These are phyloP conservation scores for Cutaneotrichosporon mucoides DNA, from an alignment of 1,284 basidiomycete species.

Conservation along the genomic window DNA sequence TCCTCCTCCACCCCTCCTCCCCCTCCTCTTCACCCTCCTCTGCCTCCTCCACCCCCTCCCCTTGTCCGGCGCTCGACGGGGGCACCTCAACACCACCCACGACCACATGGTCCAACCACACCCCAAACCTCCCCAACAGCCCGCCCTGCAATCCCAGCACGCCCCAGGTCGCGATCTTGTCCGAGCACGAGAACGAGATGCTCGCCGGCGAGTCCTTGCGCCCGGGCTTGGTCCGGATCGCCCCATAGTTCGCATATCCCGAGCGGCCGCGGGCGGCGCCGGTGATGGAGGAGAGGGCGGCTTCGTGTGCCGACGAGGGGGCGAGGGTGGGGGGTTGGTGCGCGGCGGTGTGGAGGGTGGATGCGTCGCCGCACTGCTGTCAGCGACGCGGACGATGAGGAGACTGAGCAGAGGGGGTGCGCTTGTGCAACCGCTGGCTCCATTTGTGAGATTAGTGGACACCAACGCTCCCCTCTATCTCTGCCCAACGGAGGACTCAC, in stretches of 20 bases:
- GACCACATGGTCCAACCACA: conserved; percentile 64
- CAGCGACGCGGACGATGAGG: too few species aligned
- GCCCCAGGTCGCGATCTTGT: conserved; percentile 81
- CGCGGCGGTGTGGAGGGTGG: conserved; percentile 68
- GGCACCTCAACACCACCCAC: conserved; percentile 62
- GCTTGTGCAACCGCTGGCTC: too few species aligned
- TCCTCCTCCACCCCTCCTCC: conserved; percentile 54
- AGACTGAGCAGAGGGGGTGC: too few species aligned
- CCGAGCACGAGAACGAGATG: conserved; percentile 78
- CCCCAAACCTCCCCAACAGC: conserved; percentile 56
- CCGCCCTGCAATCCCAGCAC: conserved; percentile 81
- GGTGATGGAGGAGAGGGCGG: not conserved
- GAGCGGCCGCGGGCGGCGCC: conserved; percentile 66
- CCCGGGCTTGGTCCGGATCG: conserved; percentile 81
- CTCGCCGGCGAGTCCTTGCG: conserved; percentile 78
- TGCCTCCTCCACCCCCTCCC: too few species aligned
- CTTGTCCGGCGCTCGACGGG: conserved; percentile 34
- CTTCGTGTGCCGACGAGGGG: not conserved
- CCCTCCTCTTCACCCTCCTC: conserved; percentile 31
- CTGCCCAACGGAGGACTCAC: conserved; percentile 52
- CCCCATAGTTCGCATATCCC: conserved; percentile 67
- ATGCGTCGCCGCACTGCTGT: conserved; percentile 78
- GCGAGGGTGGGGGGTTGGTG: conserved; percentile 60
- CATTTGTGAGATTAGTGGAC: too few species aligned
- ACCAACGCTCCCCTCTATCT: too few species aligned